Base-by-base conservation (phyloP, 2,329 filamentous ascomycete genomes). In the Pseudogymnoascus sp. region DNA sequence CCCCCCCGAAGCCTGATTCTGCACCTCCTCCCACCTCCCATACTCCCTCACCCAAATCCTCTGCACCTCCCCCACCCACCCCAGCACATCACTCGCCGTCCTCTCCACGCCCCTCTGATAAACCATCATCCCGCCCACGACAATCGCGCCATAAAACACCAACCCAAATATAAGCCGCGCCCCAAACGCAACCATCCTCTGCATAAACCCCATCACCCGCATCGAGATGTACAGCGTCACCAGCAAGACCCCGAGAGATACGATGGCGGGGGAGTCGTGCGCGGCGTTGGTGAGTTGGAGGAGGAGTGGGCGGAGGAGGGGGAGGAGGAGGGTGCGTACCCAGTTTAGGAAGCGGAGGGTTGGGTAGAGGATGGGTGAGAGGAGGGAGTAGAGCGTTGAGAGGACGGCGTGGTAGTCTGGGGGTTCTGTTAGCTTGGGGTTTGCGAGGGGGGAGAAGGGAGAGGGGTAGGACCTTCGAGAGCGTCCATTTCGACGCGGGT, bases 71-170 rank as follows among this genome's bases (percentile, higher is more conserved):
- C 5, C 6, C 14, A 4, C 44, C 44, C 44, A 53, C 0, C 44
- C 44, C 31, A 60, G 1, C 16, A 60, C 31, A 38, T 60, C 56
- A 3, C 16, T 4, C 16, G 11, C 56, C 56, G 56, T 37, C 56
- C 56, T 60, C 56, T 60, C 56, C 31, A 60, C 56, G 2, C 56
- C 56, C 56, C 56, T 60, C 56, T 60, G 56, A 37, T 37, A 60
- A 21, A 60, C 56, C 31, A 36, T 36, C 31, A 38, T 38, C 3
- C 56, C 56, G 8, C 25, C 6, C 56, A 60, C 56, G 4, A 38
- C 56, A 21, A 60, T 16, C 31, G 36, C 56, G 31, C 56, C 56
- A 60, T 60, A 60, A 60, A 60, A 60, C 31, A 36, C 56, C n/a
- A 60, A 5, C 1, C 16, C 21, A 21, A 60, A 36, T 0, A 60